Evolutionary conservation across 202 grass and related monocot species (phyloP).

Genomic region (Dendrocalamus latiflorus): DNA sequence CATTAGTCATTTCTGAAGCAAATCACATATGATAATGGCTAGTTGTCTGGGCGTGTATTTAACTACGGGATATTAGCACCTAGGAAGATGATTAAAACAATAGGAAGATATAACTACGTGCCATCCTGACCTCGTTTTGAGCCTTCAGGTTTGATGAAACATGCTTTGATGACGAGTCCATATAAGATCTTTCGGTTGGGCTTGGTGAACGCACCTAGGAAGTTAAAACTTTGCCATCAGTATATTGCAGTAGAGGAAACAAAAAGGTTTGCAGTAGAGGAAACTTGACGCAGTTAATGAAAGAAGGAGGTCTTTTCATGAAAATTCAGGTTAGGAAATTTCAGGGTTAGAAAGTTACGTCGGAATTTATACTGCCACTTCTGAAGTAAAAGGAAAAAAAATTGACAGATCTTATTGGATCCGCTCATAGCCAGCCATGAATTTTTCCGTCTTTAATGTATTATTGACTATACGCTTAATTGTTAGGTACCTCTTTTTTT

Average conservation of each 20-base stretch:
- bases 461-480: background rate
- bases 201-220: slow-evolving; percentile 30
- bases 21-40: slow-evolving; percentile 35
- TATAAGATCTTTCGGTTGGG: slow-evolving; percentile 26
- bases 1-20: background rate
- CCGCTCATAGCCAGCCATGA: background rate
- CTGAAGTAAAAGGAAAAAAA: background rate
- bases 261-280: background rate
- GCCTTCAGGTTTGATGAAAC: slow-evolving; percentile 26
- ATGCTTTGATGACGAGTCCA: slow-evolving; percentile 27
- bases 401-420: background rate
- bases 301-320: background rate
- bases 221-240: background rate
- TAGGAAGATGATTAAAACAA: background rate
- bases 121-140: slow-evolving; percentile 41
- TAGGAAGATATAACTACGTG: background rate
- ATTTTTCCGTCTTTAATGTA: background rate
- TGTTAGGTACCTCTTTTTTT: slow-evolving; percentile 13
- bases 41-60: background rate
- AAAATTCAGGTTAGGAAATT: background rate
- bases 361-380: background rate
- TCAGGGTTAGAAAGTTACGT: background rate
- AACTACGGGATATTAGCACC: background rate
- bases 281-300: background rate
- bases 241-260: background rate